phyloP scores from a whole-genome alignment of 1,284 basidiomycete species.

The Meripilus lineatus region DNA sequence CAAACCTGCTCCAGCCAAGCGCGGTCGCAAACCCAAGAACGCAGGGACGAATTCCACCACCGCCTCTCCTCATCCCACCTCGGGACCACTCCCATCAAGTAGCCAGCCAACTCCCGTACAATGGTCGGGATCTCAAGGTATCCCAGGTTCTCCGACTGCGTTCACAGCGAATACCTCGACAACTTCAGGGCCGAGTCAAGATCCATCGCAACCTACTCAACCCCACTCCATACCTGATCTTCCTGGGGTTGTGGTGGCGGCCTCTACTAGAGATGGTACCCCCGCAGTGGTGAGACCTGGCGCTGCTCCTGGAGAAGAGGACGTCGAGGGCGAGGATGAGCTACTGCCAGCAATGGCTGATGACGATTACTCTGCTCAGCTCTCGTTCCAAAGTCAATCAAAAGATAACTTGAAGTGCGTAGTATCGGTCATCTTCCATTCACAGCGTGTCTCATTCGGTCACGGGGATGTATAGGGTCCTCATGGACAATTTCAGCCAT shows the following conservation, averaged over 20 bases:
- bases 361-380: constrained; percentile 76
- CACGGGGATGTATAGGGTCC: constrained; percentile 44
- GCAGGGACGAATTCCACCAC: constrained; percentile 21
- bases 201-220: background rate
- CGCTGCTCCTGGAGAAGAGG: constrained; percentile 28
- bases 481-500: constrained; percentile 83
- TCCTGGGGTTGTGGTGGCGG: background rate
- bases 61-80: constrained; percentile 16
- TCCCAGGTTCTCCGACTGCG: constrained; percentile 11
- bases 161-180: constrained; percentile 2
- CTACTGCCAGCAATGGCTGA: constrained; percentile 77
- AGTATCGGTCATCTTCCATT: background rate
- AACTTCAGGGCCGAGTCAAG: background rate
- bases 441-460: background rate
- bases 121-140: constrained; percentile 17
- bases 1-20: constrained; percentile 47
- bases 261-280: constrained; percentile 14
- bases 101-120: constrained; percentile 15
- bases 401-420: constrained; percentile 78
- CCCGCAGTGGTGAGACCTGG: constrained; percentile 15
- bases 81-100: constrained; percentile 17
- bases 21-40: constrained; percentile 54
- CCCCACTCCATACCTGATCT: background rate
- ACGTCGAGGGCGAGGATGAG: constrained; percentile 70
- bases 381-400: constrained; percentile 76